Conservation (phyloP, 805 yeast genomes). For the Sugiyamaella boreocaroliniensis region DNA sequence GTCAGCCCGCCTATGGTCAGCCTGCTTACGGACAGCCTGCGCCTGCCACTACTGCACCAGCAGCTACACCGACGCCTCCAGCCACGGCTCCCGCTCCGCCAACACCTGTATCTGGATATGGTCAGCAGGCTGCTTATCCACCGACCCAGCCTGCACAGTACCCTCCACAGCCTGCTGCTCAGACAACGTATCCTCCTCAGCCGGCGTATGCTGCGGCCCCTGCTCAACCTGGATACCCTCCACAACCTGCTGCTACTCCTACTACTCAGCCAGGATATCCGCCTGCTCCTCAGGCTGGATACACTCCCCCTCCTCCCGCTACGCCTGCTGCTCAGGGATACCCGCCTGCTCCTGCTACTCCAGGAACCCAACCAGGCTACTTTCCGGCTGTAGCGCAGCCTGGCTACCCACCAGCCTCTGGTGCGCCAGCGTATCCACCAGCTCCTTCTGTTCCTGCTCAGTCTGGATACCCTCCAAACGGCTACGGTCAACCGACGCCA, state of each 20-base stretch:
- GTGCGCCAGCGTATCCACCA: neutral
- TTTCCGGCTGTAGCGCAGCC: neutral
- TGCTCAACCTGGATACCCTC: neutral
- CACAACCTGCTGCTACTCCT: neutral
- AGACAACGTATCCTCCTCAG: neutral
- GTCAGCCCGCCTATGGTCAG: conserved; percentile 3
- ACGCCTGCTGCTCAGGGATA: neutral
- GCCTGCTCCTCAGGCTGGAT: conserved; percentile 9
- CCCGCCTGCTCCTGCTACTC: neutral
- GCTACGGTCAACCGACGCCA: neutral
- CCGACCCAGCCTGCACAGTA: neutral
- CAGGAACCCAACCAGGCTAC: neutral
- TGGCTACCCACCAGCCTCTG: neutral
- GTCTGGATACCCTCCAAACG: neutral
- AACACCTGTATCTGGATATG: neutral
- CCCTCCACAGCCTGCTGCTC: neutral
- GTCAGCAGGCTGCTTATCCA: neutral
- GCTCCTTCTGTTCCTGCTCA: neutral
- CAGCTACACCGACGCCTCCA: too few relatives aligned
- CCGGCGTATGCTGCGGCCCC: neutral
- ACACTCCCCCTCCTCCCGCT: neutral
- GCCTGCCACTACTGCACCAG: too few relatives aligned
- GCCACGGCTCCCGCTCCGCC: conserved; percentile 2
- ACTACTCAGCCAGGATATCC: neutral
- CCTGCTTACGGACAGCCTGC: conserved; percentile 6